Base-by-base conservation (phyloP, 768 basidiomycete genomes). In the Tricholoma bakamatsutake region DNA sequence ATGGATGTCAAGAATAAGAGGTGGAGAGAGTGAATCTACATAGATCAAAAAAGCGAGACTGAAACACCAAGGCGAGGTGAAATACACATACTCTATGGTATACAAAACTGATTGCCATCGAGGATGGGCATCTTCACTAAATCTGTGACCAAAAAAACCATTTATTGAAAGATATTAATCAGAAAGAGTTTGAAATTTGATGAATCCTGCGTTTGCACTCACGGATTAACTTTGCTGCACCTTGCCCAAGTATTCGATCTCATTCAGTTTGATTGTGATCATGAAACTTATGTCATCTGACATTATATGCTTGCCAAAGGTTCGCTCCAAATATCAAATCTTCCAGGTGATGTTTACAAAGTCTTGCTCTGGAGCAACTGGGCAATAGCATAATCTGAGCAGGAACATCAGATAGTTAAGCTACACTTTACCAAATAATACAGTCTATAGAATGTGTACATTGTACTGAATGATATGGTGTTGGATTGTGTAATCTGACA, bases 301-400 rank as follows among this genome's bases (percentile, higher is more conserved):
- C 17, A 66, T 17, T 1, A 55, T 3, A 17, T 65, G 51, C 50
- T 68, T 71, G 4, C n/a, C 53, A 5, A 63, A 66, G 2, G 67
- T 57, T 15, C 56, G 58, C 10, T 66, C 69, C 0, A 69, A 66
- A 34, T 66, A 71, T 1, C 64, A 62, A 30, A 75, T 57, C 3
- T 67, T 68, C 73, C 73, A 74, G 8, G 60, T 64, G 9, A 75
- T 58, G n/a, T 71, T 62, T 33, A 74, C 56, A 24, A 56, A 65
- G 17, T 68, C 64, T 33, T 50, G 51, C 28, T 66, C 67, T 51
- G 50, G 53, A 24, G 54, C 45, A 51, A 39, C 39, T 53, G 45
- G 34, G 34, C 9, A 18, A 45, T 27, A 1, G 6, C 8, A 18
- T 4, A 9, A 18, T 13, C 17, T 45, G 8, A 45, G 43, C 21